Conservation (phyloP, 2,329 filamentous ascomycete genomes). For the Diplodia intermedia region DNA sequence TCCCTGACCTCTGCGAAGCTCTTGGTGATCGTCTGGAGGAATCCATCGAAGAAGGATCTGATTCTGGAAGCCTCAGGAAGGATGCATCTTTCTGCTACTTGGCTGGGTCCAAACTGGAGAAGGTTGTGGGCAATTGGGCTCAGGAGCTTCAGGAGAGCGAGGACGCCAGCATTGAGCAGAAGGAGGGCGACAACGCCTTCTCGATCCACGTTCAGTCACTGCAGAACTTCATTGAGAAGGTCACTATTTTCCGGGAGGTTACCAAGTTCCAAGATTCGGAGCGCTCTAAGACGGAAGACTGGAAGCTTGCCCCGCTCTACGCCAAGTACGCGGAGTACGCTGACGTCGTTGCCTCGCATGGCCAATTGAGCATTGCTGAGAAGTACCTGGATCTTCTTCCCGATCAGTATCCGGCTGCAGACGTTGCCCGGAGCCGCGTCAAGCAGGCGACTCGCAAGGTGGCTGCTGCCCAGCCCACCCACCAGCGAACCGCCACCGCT, state of each 20-base stretch:
- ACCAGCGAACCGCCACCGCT: slow-evolving; percentile 51
- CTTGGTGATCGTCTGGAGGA: slow-evolving; percentile 91
- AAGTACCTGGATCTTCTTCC: slow-evolving; percentile 91
- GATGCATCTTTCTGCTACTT: slow-evolving; percentile 97
- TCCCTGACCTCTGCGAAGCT: slow-evolving; percentile 92
- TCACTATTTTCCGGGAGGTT: slow-evolving; percentile 93
- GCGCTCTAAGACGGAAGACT: slow-evolving; percentile 72
- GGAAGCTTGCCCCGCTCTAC: slow-evolving; percentile 89
- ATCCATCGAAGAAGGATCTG: slow-evolving; percentile 58
- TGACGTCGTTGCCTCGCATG: slow-evolving; percentile 89
- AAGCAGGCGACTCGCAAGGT: slow-evolving; percentile 78
- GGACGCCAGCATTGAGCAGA: slow-evolving; percentile 72
- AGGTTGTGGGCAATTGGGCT: slow-evolving; percentile 95
- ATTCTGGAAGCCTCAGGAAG: slow-evolving; percentile 66
- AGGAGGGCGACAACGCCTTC: slow-evolving; percentile 78
- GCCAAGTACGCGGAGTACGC: slow-evolving; percentile 97
- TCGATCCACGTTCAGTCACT: slow-evolving; percentile 88
- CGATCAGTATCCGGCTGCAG: slow-evolving; percentile 80
- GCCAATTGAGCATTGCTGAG: slow-evolving; percentile 83
- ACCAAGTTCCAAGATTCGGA: slow-evolving; percentile 89
- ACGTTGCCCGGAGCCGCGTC: slow-evolving; percentile 84
- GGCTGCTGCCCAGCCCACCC: slow-evolving; percentile 50
- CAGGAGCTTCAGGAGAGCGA: slow-evolving; percentile 86
- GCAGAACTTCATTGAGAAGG: slow-evolving; percentile 97
- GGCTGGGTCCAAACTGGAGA: slow-evolving; percentile 94